Evolutionary conservation across 1,284 basidiomycete species (phyloP), one percentile per base, ranked within the genome.

Genomic region (Melanopsichium pennsylvanicum): DNA sequence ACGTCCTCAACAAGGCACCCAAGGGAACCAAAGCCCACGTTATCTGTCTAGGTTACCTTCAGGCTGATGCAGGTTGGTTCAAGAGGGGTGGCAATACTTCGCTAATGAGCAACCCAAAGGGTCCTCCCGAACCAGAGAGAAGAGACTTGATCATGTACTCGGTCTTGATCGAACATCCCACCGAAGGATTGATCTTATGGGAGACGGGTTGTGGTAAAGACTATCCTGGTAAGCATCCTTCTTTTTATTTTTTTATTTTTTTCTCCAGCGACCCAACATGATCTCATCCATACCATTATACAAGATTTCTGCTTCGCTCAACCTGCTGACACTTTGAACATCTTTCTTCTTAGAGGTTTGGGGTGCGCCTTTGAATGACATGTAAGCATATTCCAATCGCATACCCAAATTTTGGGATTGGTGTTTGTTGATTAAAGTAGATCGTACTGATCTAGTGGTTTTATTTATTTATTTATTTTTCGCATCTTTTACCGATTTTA

Each of bases 91-190:
- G 43, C 25, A 80, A 80, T 45, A 50, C 36, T n/a, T 67, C 58
- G 10, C 18, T 47, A 15, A 59, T 57, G 60, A 61, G 51, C 36
- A 69, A 72, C 15, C 67, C 74, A 9, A 47, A 50, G 22, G 70
- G 67, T 7, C 67, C 67, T 5, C 18, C 36, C 6, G 48, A 59
- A 18, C 70, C 42, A 1, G 72, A 73, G 36, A 50, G 74, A 12
- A 33, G 74, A 2, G 72, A 76, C 16, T 38, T 76, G 9, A 62
- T 72, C 49, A 63, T 73, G 62, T 76, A 75, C 34, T 40, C 60
- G 3, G 70, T 75, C 12, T 59, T 79, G 22, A 80, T 79, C 56
- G 76, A 76, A 19, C 76, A 78, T 50, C 78, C 78, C 11, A 50
- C 61, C 33, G 78, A 74, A 33, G 78, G 78, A 6, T 45, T 79